These are phyloP conservation scores for Colletotrichum sp. DNA, from an alignment of 2,329 filamentous ascomycete genomes.

Conservation along the genomic window DNA sequence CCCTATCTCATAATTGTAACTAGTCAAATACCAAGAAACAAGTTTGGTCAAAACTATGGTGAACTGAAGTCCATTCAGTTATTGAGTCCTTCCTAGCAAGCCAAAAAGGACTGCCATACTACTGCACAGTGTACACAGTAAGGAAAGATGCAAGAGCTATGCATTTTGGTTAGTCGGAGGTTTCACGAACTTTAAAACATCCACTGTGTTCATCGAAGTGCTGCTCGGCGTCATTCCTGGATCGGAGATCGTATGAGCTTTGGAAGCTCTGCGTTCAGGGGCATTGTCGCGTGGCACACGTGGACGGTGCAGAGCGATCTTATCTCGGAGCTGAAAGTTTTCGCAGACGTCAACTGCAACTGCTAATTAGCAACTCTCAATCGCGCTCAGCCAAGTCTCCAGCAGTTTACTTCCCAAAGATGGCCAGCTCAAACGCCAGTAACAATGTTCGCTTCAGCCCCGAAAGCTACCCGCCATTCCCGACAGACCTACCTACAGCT, in stretches of 20 bases:
- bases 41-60: too few relatives aligned
- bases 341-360: neutral
- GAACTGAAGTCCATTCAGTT: too few relatives aligned
- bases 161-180: neutral
- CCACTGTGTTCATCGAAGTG: neutral
- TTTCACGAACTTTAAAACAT: neutral
- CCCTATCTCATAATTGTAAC: too few relatives aligned
- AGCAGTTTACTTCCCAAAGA: neutral
- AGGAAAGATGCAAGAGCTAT: neutral
- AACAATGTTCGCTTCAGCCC: neutral
- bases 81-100: neutral
- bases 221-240: neutral
- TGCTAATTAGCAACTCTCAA: neutral
- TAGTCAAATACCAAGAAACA: too few relatives aligned
- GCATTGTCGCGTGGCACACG: neutral
- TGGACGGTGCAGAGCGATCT: neutral
- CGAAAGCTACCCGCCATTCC: neutral
- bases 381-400: neutral
- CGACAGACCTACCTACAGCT: neutral
- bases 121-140: neutral
- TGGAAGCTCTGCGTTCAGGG: neutral
- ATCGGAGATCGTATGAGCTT: neutral
- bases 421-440: neutral
- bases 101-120: neutral
- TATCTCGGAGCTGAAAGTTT: neutral